These are phyloP conservation scores for Vicia villosa DNA, from an alignment of 306 rosid genomes.

Conservation along the genomic window DNA sequence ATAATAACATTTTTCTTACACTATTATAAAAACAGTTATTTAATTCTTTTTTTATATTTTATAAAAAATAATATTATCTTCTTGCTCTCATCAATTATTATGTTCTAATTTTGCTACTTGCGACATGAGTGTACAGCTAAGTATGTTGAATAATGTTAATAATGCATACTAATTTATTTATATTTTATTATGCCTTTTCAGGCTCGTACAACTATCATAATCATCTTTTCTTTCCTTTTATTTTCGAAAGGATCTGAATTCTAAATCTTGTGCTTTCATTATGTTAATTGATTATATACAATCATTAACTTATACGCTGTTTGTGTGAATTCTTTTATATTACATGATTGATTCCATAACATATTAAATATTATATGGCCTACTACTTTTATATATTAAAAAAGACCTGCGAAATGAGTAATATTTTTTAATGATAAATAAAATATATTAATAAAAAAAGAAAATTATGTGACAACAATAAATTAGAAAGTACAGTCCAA, in stretches of 20 bases:
- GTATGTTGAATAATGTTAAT: slow-evolving; percentile 10
- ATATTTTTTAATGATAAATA: no score
- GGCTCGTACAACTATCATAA: slow-evolving; percentile 7
- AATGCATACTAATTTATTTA: slow-evolving; percentile 7
- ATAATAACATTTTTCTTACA: not conserved
- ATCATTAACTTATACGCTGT: not conserved
- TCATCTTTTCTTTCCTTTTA: not conserved
- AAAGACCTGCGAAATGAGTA: not conserved
- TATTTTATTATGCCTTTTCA: not conserved
- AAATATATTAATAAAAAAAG: no score
- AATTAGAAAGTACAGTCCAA: no score
- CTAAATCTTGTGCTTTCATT: slow-evolving; percentile 14
- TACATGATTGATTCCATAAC: not conserved
- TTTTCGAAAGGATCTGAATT: not conserved
- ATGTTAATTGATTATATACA: slow-evolving; percentile 19
- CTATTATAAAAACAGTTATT: not conserved
- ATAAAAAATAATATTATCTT: not conserved
- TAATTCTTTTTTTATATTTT: not conserved
- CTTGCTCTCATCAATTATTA: slow-evolving; percentile 10
- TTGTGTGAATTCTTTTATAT: not conserved
- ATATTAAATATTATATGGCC: not conserved
- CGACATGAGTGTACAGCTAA: slow-evolving; percentile 4
- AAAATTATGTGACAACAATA: no score
- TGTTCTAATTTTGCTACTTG: not conserved
- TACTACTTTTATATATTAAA: not conserved